Base-by-base conservation (phyloP, 2,329 filamentous ascomycete genomes). In the Pseudocercospora eumusae region DNA sequence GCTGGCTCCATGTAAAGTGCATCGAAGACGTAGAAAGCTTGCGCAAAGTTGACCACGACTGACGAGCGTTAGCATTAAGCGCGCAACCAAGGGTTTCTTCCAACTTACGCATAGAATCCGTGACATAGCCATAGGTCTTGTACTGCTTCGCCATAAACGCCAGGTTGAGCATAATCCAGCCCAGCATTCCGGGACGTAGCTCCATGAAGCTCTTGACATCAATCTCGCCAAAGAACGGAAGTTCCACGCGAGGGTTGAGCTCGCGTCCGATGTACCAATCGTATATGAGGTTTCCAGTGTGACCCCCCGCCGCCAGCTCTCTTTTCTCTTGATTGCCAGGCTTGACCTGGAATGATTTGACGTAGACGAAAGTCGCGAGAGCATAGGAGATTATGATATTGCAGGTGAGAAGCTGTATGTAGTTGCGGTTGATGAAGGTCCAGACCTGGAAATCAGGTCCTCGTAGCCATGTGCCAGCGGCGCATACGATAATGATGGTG, bases 241-340 rank as follows among this genome's bases (percentile, higher is more conserved):
- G 79, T 0, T 83, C 86, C 63, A 96, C 77, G 54, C 93, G 91
- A 2, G 93, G 93, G 78, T 98, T 98, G 64, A 98, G 86, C 77
- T 98, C 93, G 27, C 93, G 90, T 20, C 93, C 93, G 67, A 98
- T 97, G 79, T 92, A 98, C 87, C 92, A 98, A 77, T 98, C 93
- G 76, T 98, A 97, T 40, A 97, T 78, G 66, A 92, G 79, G 76
- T 96, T 97, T 61, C 92, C 93, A 1, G 86, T 87, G 73, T 90
- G 85, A 15, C 92, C 93, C 47, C 93, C 92, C 1, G 86, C 85
- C 0, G 93, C 93, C 7, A 98, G 83, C 75, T 95, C 88, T 44
- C 93, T 90, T 65, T 84, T 80, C 53, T 88, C 83, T 11, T 83
- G 80, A 74, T 96, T 91, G 47, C 85, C 87, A n/a, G 86, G 78